Conservation (phyloP, 768 basidiomycete genomes). For the Tylopilus balloui region DNA sequence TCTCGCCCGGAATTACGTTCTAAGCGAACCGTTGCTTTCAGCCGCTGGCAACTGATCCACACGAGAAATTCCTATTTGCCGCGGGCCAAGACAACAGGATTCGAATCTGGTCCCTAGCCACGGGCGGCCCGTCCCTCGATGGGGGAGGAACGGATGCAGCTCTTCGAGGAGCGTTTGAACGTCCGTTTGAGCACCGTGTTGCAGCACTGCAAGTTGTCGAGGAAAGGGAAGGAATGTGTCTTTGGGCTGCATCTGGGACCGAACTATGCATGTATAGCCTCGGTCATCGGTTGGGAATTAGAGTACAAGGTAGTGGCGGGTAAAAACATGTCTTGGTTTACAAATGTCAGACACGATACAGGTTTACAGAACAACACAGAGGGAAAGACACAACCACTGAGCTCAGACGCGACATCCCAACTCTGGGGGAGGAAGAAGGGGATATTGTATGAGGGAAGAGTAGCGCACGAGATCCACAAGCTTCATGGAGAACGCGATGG, state of each 20-base stretch:
- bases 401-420: background rate
- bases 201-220: slow-evolving; percentile 48
- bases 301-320: background rate
- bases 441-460: background rate
- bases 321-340: slow-evolving; percentile 4
- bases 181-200: slow-evolving; percentile 36
- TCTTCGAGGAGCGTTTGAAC: slow-evolving; percentile 30
- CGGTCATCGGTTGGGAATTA: slow-evolving; percentile 34
- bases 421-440: background rate
- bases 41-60: slow-evolving; percentile 60
- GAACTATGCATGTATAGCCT: slow-evolving; percentile 47
- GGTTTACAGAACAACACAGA: slow-evolving; percentile 9
- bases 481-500: slow-evolving; percentile 20
- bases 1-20: background rate
- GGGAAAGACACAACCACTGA: background rate
- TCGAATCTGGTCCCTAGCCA: slow-evolving; percentile 64
- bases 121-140: slow-evolving; percentile 37
- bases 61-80: slow-evolving; percentile 57
- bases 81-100: slow-evolving; percentile 63
- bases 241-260: slow-evolving; percentile 52
- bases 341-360: slow-evolving; percentile 5
- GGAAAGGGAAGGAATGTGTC: slow-evolving; percentile 36
- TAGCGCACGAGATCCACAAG: slow-evolving; percentile 13
- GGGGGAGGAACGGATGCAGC: background rate
- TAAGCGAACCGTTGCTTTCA: slow-evolving; percentile 26